phyloP scores from a whole-genome alignment of 73 alveolate genomes.

The Stentor coeruleus region DNA sequence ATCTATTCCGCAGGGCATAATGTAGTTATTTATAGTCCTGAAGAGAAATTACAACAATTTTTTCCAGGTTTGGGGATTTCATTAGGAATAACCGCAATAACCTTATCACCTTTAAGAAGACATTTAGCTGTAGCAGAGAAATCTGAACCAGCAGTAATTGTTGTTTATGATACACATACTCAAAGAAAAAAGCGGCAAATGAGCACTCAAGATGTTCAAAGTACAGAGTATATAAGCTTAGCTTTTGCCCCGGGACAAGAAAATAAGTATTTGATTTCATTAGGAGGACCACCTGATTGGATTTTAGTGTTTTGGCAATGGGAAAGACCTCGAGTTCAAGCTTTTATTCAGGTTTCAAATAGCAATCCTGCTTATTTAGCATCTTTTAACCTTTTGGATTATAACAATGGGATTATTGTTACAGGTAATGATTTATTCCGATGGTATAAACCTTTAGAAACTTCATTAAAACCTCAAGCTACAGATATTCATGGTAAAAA shows the following conservation, averaged over 20 bases:
- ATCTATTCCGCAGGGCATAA: conserved; percentile 95
- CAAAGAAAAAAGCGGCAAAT: conserved; percentile 62
- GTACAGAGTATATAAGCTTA: conserved; percentile 62
- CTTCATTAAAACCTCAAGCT: background rate
- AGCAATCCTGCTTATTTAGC: conserved; percentile 8
- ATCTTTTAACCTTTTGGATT: conserved; percentile 21
- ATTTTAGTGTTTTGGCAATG: conserved; percentile 70
- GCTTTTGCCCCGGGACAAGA: conserved; percentile 81
- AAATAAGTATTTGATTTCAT: conserved; percentile 59
- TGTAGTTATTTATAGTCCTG: conserved; percentile 71
- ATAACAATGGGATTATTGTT: conserved; percentile 26
- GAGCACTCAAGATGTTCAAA: conserved; percentile 43
- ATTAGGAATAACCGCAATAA: conserved; percentile 70
- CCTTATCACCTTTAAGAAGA: conserved; percentile 62
- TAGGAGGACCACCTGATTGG: conserved; percentile 84
- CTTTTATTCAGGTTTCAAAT: conserved; percentile 39
- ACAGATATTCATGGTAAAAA: conserved; percentile 39
- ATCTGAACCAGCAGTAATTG: conserved; percentile 67
- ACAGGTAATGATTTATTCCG: conserved; percentile 24
- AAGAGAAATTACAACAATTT: conserved; percentile 26
- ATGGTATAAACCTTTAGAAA: conserved; percentile 3
- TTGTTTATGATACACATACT: conserved; percentile 56
- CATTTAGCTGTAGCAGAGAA: conserved; percentile 66
- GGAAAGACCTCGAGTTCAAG: conserved; percentile 66
- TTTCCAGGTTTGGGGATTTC: conserved; percentile 74